These are phyloP conservation scores for Mercurialis annua DNA, from an alignment of 345 rosid genomes.

Conservation along the genomic window DNA sequence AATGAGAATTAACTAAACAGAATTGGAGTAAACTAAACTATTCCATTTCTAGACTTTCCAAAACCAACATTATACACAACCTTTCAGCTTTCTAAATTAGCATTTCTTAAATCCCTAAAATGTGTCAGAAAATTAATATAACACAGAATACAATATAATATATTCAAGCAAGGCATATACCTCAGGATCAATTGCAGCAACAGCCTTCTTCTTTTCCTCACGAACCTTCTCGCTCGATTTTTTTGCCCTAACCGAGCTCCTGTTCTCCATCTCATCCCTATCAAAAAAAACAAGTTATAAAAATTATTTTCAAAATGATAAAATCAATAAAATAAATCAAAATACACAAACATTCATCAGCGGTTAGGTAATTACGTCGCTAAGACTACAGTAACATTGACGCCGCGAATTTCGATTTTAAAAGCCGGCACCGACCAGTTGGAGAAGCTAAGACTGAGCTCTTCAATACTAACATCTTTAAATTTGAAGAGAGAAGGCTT, in stretches of 20 bases:
- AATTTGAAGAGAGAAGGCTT: slow-evolving; percentile 39
- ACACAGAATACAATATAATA: not conserved
- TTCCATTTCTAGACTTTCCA: too few relatives aligned
- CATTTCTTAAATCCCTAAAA: not conserved
- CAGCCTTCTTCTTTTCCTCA: slow-evolving; percentile 45
- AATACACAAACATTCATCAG: slow-evolving; percentile 1
- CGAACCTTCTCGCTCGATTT: slow-evolving; percentile 25
- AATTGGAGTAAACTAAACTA: too few relatives aligned
- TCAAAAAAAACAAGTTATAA: slow-evolving; percentile 4
- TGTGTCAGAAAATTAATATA: not conserved
- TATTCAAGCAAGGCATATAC: slow-evolving; percentile 31
- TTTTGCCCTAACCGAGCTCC: slow-evolving; percentile 30
- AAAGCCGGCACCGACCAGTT: slow-evolving; percentile 68
- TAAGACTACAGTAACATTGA: slow-evolving; percentile 41
- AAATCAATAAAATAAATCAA: not conserved
- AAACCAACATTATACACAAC: too few relatives aligned
- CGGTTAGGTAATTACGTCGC: not conserved
- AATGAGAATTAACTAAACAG: too few relatives aligned
- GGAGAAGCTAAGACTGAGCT: slow-evolving; percentile 52
- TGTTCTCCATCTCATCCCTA: slow-evolving; percentile 43
- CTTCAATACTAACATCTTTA: slow-evolving; percentile 48
- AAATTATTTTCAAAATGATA: not conserved
- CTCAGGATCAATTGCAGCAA: slow-evolving; percentile 73
- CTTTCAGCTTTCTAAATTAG: not conserved
- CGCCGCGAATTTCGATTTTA: slow-evolving; percentile 55